Percentiles rank a stretch among this genome's conserved stretches.
phyloP scores from a whole-genome alignment of 306 rosid genomes.

The Adenanthera pavonina region DNA sequence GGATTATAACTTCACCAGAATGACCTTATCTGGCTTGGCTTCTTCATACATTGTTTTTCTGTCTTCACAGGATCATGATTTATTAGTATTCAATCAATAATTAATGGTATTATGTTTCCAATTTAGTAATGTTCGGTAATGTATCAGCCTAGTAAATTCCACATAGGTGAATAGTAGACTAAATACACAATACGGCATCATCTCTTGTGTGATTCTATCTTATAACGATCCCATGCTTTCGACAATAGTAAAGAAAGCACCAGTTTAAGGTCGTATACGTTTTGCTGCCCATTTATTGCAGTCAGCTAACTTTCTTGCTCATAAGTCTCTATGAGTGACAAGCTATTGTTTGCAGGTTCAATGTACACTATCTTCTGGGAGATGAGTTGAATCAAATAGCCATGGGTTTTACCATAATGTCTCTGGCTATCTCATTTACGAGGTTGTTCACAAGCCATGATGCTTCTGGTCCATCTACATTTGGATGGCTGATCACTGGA shows the following conservation, averaged over 20 bases:
- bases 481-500: constrained; percentile 72
- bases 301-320: constrained; percentile 4
- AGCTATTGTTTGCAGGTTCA: constrained; percentile 36
- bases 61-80: constrained; percentile 12
- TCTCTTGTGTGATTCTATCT: constrained; percentile 23
- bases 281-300: constrained; percentile 21
- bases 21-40: not conserved
- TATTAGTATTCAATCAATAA: not conserved
- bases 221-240: not conserved
- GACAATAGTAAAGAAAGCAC: not conserved
- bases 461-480: constrained; percentile 51
- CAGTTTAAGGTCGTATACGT: constrained; percentile 17
- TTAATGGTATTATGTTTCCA: constrained; percentile 3
- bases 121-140: constrained; percentile 1
- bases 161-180: not conserved
- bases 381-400: constrained; percentile 27
- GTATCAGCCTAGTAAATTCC: constrained; percentile 21
- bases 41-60: constrained; percentile 14
- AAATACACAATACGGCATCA: not conserved
- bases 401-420: constrained; percentile 46
- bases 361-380: constrained; percentile 33
- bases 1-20: not conserved
- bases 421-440: constrained; percentile 52
- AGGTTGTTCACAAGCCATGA: constrained; percentile 47
- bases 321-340: constrained; percentile 17